Percentiles rank a stretch among this genome's conserved stretches.
phyloP scores from a whole-genome alignment of 2,329 filamentous ascomycete genomes.

The Aureobasidium namibiae region DNA sequence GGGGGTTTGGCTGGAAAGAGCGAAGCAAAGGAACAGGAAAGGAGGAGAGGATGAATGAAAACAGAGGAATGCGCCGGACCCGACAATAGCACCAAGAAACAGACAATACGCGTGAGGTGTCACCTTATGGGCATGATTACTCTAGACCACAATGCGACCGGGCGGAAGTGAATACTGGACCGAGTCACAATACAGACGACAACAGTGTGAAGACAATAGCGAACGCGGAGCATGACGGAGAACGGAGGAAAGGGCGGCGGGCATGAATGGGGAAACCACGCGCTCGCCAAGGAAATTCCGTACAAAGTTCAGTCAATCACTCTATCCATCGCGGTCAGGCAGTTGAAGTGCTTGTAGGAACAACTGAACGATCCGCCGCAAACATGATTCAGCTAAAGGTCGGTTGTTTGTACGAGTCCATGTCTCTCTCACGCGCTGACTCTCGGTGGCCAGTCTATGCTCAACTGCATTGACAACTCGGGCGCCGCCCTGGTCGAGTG shows the following conservation, averaged over 20 bases:
- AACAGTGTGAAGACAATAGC: constrained; percentile 4
- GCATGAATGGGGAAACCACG: background rate
- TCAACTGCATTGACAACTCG: constrained; percentile 99
- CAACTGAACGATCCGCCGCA: constrained; percentile 18
- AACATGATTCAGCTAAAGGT: constrained; percentile 66
- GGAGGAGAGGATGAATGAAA: background rate
- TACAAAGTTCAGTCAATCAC: constrained; percentile 2
- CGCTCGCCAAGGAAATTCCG: background rate
- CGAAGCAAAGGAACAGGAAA: background rate
- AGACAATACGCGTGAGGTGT: constrained; percentile 1
- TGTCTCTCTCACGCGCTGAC: background rate
- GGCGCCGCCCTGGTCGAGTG: constrained; percentile 96
- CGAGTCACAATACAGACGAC: background rate
- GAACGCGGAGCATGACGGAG: background rate
- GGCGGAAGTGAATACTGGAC: background rate
- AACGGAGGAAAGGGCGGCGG: background rate
- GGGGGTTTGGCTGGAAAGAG: background rate
- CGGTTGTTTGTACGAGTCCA: background rate
- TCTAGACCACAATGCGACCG: background rate
- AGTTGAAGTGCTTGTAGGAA: background rate
- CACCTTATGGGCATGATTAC: constrained; percentile 7
- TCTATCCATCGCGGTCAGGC: background rate
- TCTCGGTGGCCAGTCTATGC: constrained; percentile 60
- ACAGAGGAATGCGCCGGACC: constrained; percentile 12
- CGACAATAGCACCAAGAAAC: constrained; percentile 9